phyloP scores from a whole-genome alignment of 805 yeast species.

The Candida manassasensis region DNA sequence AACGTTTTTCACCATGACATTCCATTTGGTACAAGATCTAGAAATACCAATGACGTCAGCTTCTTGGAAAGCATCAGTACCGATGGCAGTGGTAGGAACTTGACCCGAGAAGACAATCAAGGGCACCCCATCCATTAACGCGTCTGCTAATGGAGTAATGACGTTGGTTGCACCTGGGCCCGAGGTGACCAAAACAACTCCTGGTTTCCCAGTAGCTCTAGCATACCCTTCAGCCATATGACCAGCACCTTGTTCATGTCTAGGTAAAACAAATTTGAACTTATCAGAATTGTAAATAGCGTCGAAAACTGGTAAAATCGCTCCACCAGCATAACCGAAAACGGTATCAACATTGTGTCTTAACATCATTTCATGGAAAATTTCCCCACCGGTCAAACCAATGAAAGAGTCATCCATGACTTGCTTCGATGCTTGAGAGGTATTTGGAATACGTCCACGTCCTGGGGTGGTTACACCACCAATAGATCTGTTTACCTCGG shows the following conservation, averaged over 20 bases:
- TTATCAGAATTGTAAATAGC: slow-evolving; percentile 89
- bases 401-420: slow-evolving; percentile 80
- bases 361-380: slow-evolving; percentile 97
- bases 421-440: slow-evolving; percentile 11
- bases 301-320: slow-evolving; percentile 95
- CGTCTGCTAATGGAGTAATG: slow-evolving; percentile 98
- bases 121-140: slow-evolving; percentile 95
- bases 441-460: not conserved
- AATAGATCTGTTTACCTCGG: slow-evolving; percentile 8
- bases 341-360: slow-evolving; percentile 94
- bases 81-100: slow-evolving; percentile 92
- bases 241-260: slow-evolving; percentile 99
- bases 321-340: slow-evolving; percentile 99
- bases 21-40: slow-evolving; percentile 97
- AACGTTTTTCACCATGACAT: slow-evolving; percentile 94
- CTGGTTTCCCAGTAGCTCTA: slow-evolving; percentile 91
- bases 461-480: not conserved
- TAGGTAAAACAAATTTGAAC: slow-evolving; percentile 86
- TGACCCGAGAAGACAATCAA: slow-evolving; percentile 96
- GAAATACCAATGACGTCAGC: slow-evolving; percentile 98
- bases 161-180: slow-evolving; percentile 99
- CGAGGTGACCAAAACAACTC: slow-evolving; percentile 96
- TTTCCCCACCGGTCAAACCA: slow-evolving; percentile 97
- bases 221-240: slow-evolving; percentile 99
- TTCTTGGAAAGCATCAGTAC: slow-evolving; percentile 99